Evolutionary conservation across 2,329 filamentous ascomycete species (phyloP), one percentile per base, ranked within the genome.

Genomic region (Fonsecaea nubica): DNA sequence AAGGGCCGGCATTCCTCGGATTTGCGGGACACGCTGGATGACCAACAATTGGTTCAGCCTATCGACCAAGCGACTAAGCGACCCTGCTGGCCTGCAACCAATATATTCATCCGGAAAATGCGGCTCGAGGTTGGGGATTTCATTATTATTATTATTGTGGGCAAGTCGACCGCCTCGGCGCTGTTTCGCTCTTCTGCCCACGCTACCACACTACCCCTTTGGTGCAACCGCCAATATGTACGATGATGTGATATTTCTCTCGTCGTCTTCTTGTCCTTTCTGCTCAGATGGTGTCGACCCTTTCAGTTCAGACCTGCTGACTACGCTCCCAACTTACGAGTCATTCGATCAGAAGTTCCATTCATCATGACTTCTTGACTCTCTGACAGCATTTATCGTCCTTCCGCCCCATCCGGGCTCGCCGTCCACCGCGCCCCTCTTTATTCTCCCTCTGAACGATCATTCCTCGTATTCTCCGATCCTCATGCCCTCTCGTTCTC

Each of bases 11-110:
- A 50, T 50, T 18, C 30, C 21, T 50, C 45, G 45, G 45, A 30
- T 50, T 50, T 50, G 45, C 45, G 45, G 45, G 45, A 50, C 12
- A 25, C 45, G 45, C 45, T 50, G 45, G 45, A 50, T 50, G 45
- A 50, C 18, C 18, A 50, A 30, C 45, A 4, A 50, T 50, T 50
- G 45, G 45, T 30, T 50, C 18, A 25, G 45, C 45, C 18, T 21
- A 3, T 25, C 25, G 18, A 45, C 40, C 40, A 45, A 45, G 40
- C 21, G 45, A 50, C 45, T 21, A 50, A 50, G 45, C 18, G 21
- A 30, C 18, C 21, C 15, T n/a, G 40, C 13, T 13, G n/a, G n/a
- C 18, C 9, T 30, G 45, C 9, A 30, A 4, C 45, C 45, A 50
- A 50, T 30, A 50, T 30, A 50, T 50, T 50, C 45, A 25, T 50